A percentile compares a stretch with the other conserved stretches of the same genome.
Evolutionary conservation across 352 stramenopile species (phyloP).

Genomic region (Globisporangium acanthophoron): DNA sequence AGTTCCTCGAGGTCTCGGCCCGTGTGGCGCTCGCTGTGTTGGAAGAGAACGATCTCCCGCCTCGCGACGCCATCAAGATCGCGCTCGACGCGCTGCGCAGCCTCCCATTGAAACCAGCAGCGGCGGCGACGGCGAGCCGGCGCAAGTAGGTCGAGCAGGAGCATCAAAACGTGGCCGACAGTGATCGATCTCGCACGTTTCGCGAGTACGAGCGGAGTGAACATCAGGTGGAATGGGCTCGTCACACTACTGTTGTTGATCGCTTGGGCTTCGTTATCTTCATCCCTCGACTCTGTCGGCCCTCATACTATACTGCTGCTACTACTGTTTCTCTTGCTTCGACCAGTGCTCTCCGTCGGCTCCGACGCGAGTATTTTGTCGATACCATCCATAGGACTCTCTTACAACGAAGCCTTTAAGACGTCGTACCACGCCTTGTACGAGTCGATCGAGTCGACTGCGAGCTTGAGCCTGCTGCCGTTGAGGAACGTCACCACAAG

Average conservation of each 20-base stretch:
- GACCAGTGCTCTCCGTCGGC: neutral
- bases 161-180: neutral
- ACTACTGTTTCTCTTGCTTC: too few relatives aligned
- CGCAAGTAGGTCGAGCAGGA: slow-evolving; percentile 20
- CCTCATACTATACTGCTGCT: too few relatives aligned
- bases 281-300: too few relatives aligned
- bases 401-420: slow-evolving; percentile 30
- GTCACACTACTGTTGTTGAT: neutral
- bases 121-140: slow-evolving; percentile 5
- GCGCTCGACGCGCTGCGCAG: slow-evolving; percentile 66
- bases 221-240: too few relatives aligned
- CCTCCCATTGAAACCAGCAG: slow-evolving; percentile 22
- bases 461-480: slow-evolving; percentile 56
- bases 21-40: slow-evolving; percentile 62
- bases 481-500: slow-evolving; percentile 64
- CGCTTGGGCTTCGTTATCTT: neutral
- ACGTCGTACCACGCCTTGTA: slow-evolving; percentile 74
- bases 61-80: slow-evolving; percentile 68
- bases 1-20: slow-evolving; percentile 66
- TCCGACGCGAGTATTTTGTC: neutral
- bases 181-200: too few relatives aligned
- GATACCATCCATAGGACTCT: neutral
- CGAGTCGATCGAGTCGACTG: slow-evolving; percentile 65
- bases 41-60: slow-evolving; percentile 48
- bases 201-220: too few relatives aligned